These are phyloP conservation scores for Mollisia scopiformis DNA, from an alignment of 2,329 filamentous ascomycete genomes.

Conservation along the genomic window DNA sequence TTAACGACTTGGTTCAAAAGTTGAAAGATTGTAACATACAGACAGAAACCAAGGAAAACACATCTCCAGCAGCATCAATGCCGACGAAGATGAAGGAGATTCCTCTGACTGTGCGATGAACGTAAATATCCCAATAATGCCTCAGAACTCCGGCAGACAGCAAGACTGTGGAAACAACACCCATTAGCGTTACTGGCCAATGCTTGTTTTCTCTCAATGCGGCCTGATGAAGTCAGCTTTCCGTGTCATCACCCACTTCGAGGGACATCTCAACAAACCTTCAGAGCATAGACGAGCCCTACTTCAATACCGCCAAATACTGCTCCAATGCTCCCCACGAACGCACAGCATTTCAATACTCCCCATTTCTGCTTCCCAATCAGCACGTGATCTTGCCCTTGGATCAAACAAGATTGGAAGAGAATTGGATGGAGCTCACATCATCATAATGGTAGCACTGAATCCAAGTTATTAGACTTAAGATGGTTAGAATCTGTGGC, in stretches of 20 bases:
- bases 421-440: conserved; percentile 29
- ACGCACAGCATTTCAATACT: conserved; percentile 47
- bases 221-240: conserved; percentile 10
- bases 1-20: not conserved
- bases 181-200: conserved; percentile 71
- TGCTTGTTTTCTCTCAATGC: conserved; percentile 45
- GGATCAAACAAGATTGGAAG: not conserved
- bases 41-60: conserved; percentile 68
- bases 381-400: not conserved
- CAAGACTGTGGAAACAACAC: conserved; percentile 63
- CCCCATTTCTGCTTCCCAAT: conserved; percentile 51
- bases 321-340: conserved; percentile 53
- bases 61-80: conserved; percentile 70
- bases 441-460: conserved; percentile 48
- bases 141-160: conserved; percentile 67
- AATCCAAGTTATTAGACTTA: conserved; percentile 39
- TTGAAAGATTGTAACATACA: conserved; percentile 35
- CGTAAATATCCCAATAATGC: conserved; percentile 72
- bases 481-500: conserved; percentile 37
- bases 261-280: conserved; percentile 25
- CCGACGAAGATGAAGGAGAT: conserved; percentile 74
- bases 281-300: conserved; percentile 59
- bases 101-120: conserved; percentile 66
- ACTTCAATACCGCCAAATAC: conserved; percentile 63
- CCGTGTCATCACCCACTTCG: not conserved